Conservation (phyloP, 306 rosid species). For the Abrus pulchellus region DNA sequence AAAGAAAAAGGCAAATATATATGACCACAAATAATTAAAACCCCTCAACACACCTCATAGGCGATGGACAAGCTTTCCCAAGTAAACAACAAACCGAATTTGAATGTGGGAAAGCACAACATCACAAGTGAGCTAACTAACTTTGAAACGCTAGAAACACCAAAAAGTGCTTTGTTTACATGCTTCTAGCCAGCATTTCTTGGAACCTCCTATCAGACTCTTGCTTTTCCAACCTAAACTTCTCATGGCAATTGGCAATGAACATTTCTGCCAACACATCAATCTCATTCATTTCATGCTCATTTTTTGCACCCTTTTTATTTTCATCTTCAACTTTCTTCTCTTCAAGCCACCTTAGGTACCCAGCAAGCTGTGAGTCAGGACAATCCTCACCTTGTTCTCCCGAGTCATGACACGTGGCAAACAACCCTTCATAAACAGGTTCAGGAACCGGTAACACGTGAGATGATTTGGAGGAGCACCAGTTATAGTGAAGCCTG, state of each 20-base stretch:
- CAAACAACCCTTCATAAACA: slow-evolving; percentile 55
- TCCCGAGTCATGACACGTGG: neutral
- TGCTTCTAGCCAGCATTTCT: slow-evolving; percentile 86
- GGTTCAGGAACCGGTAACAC: slow-evolving; percentile 75
- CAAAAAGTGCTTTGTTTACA: slow-evolving; percentile 31
- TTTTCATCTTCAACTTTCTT: slow-evolving; percentile 51
- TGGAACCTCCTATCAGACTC: slow-evolving; percentile 88
- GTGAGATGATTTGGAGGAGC: slow-evolving; percentile 81
- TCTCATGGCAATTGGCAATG: slow-evolving; percentile 86
- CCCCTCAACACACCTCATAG: slow-evolving; percentile 40
- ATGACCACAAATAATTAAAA: slow-evolving; percentile 32
- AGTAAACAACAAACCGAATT: slow-evolving; percentile 37
- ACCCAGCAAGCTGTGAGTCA: slow-evolving; percentile 71
- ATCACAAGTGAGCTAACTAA: neutral
- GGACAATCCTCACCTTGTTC: slow-evolving; percentile 47
- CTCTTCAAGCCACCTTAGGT: slow-evolving; percentile 90
- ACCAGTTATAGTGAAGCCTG: slow-evolving; percentile 91
- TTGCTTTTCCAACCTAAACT: slow-evolving; percentile 91
- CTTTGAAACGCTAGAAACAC: no score
- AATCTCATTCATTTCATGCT: slow-evolving; percentile 66
- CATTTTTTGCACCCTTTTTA: neutral
- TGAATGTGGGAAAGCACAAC: slow-evolving; percentile 39
- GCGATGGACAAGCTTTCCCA: slow-evolving; percentile 46
- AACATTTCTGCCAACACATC: slow-evolving; percentile 86
- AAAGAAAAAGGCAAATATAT: slow-evolving; percentile 40